Base-by-base conservation (phyloP, 371 early-diverging fungal species). In the Rhizopus arrhizus region DNA sequence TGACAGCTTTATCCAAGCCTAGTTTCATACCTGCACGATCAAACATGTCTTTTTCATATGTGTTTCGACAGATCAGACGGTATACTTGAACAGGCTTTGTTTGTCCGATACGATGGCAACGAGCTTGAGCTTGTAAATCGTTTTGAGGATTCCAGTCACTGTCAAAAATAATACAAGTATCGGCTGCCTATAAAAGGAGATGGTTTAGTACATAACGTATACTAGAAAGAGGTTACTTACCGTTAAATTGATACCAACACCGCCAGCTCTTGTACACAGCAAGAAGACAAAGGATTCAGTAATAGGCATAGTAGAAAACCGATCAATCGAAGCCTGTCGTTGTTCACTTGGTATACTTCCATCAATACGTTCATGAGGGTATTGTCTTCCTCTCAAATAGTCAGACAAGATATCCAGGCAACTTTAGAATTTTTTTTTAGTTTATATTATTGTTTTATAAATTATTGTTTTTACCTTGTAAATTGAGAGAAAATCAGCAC, bases 81-180 rank as follows among this genome's bases (percentile, higher is more conserved):
- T 93, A 91, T 46, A 92, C 64, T 66, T 94, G 89, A 6, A 95
- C 95, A 10, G 90, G 86, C 64, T 91, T 89, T n/a, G 88, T 93
- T 73, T 98, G 95, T 12, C 96, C 98, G 59, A 95, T 94, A 69
- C 96, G 86, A 76, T 95, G 95, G 58, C 90, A 92, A 56, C 96
- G 84, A 16, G 90, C 91, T 70, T 93, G 90, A 4, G 98, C 98
- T 78, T 98, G 96, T 51, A 95, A 69, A 75, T 98, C 98, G 72
- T 92, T 94, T 72, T 95, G 95, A 10, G 96, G 96, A 76, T 96
- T 98, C 95, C 95, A 96, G 72, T 98, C 96, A 63, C 90, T 89
- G 74, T 98, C 97, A 74, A 87, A 95, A 52, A 96, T 93, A 58
- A 96, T 91, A 48, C 94, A 94, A 1, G 95, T 95, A 73, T 96